Conservation (phyloP, 2,329 filamentous ascomycete genomes). For the Celoporthe dispersa region DNA sequence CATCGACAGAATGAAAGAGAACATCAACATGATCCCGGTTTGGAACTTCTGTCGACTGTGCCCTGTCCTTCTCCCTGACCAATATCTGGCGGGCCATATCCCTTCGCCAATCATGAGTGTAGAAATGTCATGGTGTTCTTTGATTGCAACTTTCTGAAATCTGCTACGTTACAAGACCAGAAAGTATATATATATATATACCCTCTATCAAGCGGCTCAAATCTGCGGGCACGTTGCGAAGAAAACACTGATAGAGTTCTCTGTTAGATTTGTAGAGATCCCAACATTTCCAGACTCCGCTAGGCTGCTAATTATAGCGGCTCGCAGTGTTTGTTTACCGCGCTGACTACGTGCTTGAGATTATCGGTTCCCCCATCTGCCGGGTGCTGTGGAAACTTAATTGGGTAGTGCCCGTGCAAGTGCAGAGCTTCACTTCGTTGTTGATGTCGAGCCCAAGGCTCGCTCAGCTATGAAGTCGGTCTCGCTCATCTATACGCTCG, state of each 20-base stretch:
- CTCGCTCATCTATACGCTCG: not conserved
- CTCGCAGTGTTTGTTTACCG: not conserved
- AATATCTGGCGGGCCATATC: not conserved
- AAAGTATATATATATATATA: too few relatives aligned
- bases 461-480: not conserved
- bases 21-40: not conserved
- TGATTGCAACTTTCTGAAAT: not conserved
- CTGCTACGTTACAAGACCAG: not conserved
- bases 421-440: not conserved
- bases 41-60: not conserved
- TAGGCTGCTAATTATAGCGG: not conserved
- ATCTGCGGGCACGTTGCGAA: too few relatives aligned
- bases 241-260: not conserved
- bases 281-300: not conserved
- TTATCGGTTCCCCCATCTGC: not conserved
- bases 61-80: not conserved
- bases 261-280: not conserved
- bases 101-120: too few relatives aligned
- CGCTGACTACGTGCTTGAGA: not conserved
- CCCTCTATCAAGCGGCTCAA: not conserved
- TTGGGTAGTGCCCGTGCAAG: not conserved
- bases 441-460: not conserved
- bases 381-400: not conserved
- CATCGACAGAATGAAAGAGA: not conserved
- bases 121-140: not conserved